Conservation (phyloP, 2,329 filamentous ascomycete species). For the Monosporascus sp. region DNA sequence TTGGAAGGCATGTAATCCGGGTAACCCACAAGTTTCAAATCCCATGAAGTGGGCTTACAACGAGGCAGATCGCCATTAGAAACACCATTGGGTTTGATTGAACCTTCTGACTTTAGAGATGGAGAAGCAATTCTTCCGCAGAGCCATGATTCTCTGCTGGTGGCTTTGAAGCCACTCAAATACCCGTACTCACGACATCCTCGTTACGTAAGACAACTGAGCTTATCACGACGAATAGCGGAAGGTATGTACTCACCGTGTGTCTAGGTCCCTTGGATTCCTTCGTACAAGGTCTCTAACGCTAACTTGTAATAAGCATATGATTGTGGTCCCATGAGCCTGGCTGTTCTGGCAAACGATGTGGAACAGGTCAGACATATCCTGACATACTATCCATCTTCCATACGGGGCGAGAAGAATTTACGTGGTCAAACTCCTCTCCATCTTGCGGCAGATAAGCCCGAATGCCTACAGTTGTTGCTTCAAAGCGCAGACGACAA, state of each 20-base stretch:
- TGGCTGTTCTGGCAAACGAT: not conserved
- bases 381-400: not conserved
- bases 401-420: not conserved
- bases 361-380: not conserved
- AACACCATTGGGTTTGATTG: no score
- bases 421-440: not conserved
- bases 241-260: not conserved
- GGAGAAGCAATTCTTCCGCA: not conserved
- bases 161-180: not conserved
- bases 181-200: no score
- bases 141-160: not conserved
- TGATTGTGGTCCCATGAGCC: not conserved
- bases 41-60: not conserved
- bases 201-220: no score
- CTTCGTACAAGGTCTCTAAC: not conserved
- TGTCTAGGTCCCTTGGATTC: not conserved
- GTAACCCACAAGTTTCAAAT: accelerated
- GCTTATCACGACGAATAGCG: not conserved
- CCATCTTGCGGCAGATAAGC: not conserved
- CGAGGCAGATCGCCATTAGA: not conserved
- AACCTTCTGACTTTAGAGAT: no score
- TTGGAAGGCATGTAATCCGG: not conserved
- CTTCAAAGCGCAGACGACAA: not conserved
- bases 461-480: not conserved
- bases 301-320: not conserved